Evolutionary conservation across 2,329 filamentous ascomycete genomes (phyloP), one percentile per base, ranked within the genome.

Genomic region (Fusarium tuaranense): DNA sequence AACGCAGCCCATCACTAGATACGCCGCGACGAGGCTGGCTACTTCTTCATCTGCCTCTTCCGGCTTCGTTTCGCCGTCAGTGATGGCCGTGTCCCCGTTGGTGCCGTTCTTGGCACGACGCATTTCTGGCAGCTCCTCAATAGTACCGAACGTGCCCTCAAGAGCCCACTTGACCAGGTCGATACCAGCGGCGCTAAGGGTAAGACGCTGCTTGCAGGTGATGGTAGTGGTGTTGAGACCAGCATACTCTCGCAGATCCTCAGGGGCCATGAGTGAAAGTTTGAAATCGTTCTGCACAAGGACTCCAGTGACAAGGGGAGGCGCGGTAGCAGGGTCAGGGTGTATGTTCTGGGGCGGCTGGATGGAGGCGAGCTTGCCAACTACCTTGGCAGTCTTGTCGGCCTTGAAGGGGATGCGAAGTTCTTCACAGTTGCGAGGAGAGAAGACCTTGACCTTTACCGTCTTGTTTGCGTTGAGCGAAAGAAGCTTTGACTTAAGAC

Each of bases 261-360:
- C 97, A 0, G 97, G 95, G 1, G 95, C 95, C 96, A 99, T 98
- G 38, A 99, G 88, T 0, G 94, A 97, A 80, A 99, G 91, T 82
- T 98, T 98, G 83, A 99, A 98, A 82, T 98, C 97, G 81, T 97
- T 98, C 78, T 98, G 96, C 9, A 99, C 95, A 18, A 99, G 88
- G 0, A 99, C 97, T 32, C 97, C 97, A 1, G 93, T 94, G 77
- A 99, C 90, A 51, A 98, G 87, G 65, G 85, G 86, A 13, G 80
- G 53, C 14, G 81, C 80, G 13, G 76, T 75, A n/a, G 78, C 58
- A 16, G 68, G 32, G 27, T 76, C 76, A 13, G 65, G 27, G 53
- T 70, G 67, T 2, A 69, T 63, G 61, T 80, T 82, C 18, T 82
- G 82, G 3, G 94, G 93, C 4, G 94, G 94, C 3, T 93, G 89